A percentile compares a stretch with the other conserved stretches of the same genome.
Evolutionary conservation across 805 yeast species (phyloP).

Genomic region (Dipodascus geniculatus): DNA sequence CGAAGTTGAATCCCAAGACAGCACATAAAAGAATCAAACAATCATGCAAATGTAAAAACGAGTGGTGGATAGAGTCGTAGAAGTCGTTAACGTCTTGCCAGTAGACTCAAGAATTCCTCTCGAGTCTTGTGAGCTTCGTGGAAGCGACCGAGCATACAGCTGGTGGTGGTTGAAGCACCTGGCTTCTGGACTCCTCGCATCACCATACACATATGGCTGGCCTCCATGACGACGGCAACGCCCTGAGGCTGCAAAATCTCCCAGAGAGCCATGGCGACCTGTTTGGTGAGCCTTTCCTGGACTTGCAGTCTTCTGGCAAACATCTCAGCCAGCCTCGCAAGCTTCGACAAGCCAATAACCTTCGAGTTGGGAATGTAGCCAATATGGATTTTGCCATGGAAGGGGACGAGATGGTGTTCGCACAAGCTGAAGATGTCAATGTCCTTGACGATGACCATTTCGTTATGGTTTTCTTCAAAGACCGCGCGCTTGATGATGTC

Average conservation of each 20-base stretch:
- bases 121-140: conserved; percentile 89
- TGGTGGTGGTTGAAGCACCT: conserved; percentile 85
- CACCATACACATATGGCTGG: conserved; percentile 98
- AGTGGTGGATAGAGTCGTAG: background rate
- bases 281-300: conserved; percentile 95
- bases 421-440: conserved; percentile 87
- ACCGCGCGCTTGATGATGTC: conserved; percentile 92
- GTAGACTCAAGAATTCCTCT: conserved; percentile 81
- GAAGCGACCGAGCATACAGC: conserved; percentile 96
- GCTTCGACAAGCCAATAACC: conserved; percentile 83
- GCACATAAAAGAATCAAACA: background rate
- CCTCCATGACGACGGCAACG: conserved; percentile 97
- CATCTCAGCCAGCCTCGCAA: conserved; percentile 96
- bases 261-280: conserved; percentile 89
- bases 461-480: conserved; percentile 97
- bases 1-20: conserved; percentile 1
- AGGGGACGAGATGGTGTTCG: conserved; percentile 97
- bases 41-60: background rate
- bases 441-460: conserved; percentile 95
- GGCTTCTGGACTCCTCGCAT: conserved; percentile 95
- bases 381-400: conserved; percentile 92
- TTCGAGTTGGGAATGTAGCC: conserved; percentile 95
- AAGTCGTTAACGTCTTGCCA: conserved; percentile 42
- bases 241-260: conserved; percentile 91
- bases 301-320: conserved; percentile 91